Evolutionary conservation across 768 basidiomycete genomes (phyloP), one percentile per base, ranked within the genome.

Genomic region (Pilatotrama ljubarskyi): DNA sequence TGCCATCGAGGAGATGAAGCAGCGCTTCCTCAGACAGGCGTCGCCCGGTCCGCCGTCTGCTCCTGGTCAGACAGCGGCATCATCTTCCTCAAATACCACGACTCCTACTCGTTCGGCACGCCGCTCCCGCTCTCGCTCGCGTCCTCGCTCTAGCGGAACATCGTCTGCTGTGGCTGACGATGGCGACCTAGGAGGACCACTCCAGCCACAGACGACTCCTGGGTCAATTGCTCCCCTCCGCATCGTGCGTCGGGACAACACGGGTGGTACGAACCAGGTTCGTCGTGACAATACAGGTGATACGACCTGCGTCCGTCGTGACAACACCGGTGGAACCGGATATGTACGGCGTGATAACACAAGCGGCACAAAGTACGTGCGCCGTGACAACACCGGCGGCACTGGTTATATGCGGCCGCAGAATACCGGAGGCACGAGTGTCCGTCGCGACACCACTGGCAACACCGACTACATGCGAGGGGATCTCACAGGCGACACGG

Each of bases 1-100:
- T 22, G 83, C 84, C 2, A 75, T 86, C 46, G 81, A 86, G 68
- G 82, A 85, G 65, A 84, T 87, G 83, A 88, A 86, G 71, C 77
- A 73, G 64, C 75, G 84, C 40, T 81, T 86, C 64, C 70, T 84
- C 52, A 70, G 69, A 48, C 75, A 72, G 63, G 64, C 62, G 2
- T 70, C 75, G 14, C 66, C 69, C 13, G 58, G 52, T 26, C 63
- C 66, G 15, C 57, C 68, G 50, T 55, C 64, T 10, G 22, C 44
- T 3, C 43, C 66, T 54, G 51, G 53, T 38, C 64, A 55, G 67
- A 63, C 51, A 22, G 22, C 56, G 5, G 18, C 36, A 1, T 35
- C 64, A 1, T 63, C 66, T 1, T 53, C 64, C 1, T 63, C 66
- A 9, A 17, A 47, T 3, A 58, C 63, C 0, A 68, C 58, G 3